phyloP scores from a whole-genome alignment of 768 basidiomycete genomes.

The Russula emetica region DNA sequence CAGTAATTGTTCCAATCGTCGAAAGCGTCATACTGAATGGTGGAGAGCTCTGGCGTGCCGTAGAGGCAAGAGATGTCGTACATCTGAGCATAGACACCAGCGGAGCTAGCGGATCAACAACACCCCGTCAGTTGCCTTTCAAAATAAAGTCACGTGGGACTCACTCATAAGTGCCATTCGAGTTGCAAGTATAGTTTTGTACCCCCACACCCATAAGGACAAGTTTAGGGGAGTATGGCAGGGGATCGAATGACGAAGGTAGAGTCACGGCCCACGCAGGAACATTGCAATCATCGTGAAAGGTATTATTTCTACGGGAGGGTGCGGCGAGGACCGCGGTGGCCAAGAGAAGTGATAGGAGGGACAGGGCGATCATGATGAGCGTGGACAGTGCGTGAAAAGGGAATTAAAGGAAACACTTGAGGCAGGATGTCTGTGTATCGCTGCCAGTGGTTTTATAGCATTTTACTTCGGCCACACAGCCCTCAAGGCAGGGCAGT shows the following conservation, averaged over 20 bases:
- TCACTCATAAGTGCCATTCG: conserved; percentile 10
- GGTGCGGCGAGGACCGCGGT: conserved; percentile 1
- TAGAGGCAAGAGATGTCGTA: conserved; percentile 21
- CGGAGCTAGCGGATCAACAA: conserved; percentile 5
- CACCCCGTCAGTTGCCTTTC: not conserved
- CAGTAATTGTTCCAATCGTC: not conserved
- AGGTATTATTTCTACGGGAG: not conserved
- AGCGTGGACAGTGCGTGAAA: too few species aligned
- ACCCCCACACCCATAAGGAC: conserved; percentile 5
- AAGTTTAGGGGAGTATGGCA: not conserved
- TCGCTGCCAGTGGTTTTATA: not conserved
- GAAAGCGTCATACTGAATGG: conserved; percentile 3
- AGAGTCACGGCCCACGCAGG: not conserved
- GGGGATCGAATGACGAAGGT: not conserved
- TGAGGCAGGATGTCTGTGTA: not conserved
- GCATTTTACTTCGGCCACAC: not conserved
- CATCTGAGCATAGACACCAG: conserved; percentile 20
- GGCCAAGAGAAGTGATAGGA: conserved; percentile 7
- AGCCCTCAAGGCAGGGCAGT: too few species aligned
- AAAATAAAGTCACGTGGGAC: not conserved
- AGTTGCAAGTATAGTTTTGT: conserved; percentile 14
- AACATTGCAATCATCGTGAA: not conserved
- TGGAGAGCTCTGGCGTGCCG: not conserved
- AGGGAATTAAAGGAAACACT: too few species aligned
- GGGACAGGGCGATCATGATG: not conserved